phyloP scores from a whole-genome alignment of 768 basidiomycete species.

The Tephrocybe sp. region DNA sequence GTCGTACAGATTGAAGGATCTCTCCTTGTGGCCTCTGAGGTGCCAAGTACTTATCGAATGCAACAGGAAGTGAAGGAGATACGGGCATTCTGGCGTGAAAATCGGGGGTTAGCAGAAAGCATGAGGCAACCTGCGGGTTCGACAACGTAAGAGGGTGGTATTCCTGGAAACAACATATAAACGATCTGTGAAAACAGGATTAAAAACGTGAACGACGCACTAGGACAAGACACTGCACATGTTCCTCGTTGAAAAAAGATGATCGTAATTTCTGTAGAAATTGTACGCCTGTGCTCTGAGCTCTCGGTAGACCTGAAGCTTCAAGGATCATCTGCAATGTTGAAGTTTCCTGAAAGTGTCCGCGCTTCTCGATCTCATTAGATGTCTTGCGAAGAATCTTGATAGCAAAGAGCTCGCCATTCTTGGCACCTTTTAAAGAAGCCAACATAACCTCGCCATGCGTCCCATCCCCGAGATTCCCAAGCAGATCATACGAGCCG shows the following conservation, averaged over 20 bases:
- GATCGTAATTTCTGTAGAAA: slow-evolving; percentile 24
- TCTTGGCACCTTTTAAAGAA: slow-evolving; percentile 4
- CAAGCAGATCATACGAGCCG: slow-evolving; percentile 14
- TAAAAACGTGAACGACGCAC: slow-evolving; percentile 12
- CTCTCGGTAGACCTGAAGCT: not conserved
- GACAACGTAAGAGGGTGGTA: slow-evolving; percentile 29
- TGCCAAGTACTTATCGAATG: slow-evolving; percentile 2
- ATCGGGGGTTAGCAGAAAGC: slow-evolving; percentile 17
- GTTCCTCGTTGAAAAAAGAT: slow-evolving; percentile 19
- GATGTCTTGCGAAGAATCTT: slow-evolving; percentile 17
- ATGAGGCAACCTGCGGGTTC: slow-evolving; percentile 24
- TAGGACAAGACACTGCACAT: slow-evolving; percentile 22
- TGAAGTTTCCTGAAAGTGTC: slow-evolving; percentile 18
- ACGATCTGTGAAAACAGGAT: not conserved
- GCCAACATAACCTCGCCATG: slow-evolving; percentile 25
- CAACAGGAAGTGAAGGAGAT: slow-evolving; percentile 14
- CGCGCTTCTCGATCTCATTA: slow-evolving; percentile 3
- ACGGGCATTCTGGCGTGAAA: slow-evolving; percentile 4
- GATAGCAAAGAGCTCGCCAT: slow-evolving; percentile 18
- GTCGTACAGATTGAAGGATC: slow-evolving; percentile 19
- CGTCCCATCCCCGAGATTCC: slow-evolving; percentile 21
- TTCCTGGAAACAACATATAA: slow-evolving; percentile 18
- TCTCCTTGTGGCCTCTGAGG: slow-evolving; percentile 5
- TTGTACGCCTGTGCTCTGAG: slow-evolving; percentile 4
- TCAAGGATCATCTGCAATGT: slow-evolving; percentile 19